Conservation (phyloP, 2,329 filamentous ascomycete genomes). For the Drechslerella coelobrocha region DNA sequence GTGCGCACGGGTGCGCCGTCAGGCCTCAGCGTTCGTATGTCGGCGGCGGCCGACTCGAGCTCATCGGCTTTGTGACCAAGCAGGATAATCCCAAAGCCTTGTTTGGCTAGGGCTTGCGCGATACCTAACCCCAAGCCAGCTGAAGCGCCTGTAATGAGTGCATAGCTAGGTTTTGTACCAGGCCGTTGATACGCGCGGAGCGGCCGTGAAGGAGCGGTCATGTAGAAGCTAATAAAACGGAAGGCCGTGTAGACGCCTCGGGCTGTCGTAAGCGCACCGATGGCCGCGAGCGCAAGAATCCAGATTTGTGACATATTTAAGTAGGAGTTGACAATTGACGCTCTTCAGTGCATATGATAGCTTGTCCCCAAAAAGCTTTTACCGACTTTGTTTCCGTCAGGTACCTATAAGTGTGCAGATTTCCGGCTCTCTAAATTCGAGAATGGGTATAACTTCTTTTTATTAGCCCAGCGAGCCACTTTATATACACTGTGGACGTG, state of each 20-base stretch:
- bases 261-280: not conserved
- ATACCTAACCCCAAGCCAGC: not conserved
- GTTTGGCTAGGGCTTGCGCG: not conserved
- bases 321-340: no score
- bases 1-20: not conserved
- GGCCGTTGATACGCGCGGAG: not conserved
- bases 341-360: no score
- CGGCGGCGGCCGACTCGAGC: not conserved
- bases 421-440: no score
- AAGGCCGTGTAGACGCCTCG: slow-evolving; percentile 4
- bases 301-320: not conserved
- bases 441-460: no score
- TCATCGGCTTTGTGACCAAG: not conserved
- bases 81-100: slow-evolving; percentile 7
- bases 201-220: not conserved
- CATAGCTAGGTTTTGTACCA: slow-evolving; percentile 4
- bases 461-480: no score
- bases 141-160: not conserved
- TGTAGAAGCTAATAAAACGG: slow-evolving; percentile 1
- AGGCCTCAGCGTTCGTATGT: not conserved
- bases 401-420: no score
- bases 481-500: no score
- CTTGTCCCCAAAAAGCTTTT: no score
- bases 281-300: not conserved
- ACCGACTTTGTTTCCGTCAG: no score